Base-by-base conservation (phyloP, 192 early-diverging fungal species). In the Rhizophagus clarus region DNA sequence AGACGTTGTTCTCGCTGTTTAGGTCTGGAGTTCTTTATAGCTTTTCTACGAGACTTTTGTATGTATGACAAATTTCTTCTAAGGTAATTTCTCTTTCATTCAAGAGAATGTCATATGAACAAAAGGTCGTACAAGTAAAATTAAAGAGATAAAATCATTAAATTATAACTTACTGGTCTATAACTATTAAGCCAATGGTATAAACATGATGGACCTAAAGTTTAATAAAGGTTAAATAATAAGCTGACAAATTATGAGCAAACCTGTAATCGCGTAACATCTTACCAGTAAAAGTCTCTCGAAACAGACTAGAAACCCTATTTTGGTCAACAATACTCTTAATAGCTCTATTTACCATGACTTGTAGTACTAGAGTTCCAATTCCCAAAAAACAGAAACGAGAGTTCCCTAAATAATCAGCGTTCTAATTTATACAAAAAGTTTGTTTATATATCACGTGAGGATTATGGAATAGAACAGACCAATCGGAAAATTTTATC, bases 21-120 rank as follows among this genome's bases (percentile, higher is more conserved):
- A 31, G 3, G 22, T 2, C 34, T 78, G 3, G 20, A 9, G 7
- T 15, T 78, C 17, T 22, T 68, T 28, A 34, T 32, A 29, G 8
- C 0, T 34, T 69, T 78, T 26, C 67, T 78, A 17, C 64, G 63
- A 68, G 63, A 17, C 49, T 69, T 56, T 45, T 67, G 63, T 20
- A 78, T 68, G 45, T 78, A 78, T 37, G 64, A 67, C 42, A 78
- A 28, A 51, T 78, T 78, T 78, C 76, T 78, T 8, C 37, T 67
- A 40, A 78, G 76, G 26, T 49, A 78, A 45, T 62, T 63, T 49
- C 29, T 32, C 76, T 78, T 29, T 67, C 49, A 37, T 15, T n/a
- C 22, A 40, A 71, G 3, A 61, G 60, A 69, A 22, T 37, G 14
- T 68, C 3, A 34, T 34, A 12, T 20, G 32, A 68, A n/a, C 7